phyloP scores from a whole-genome alignment of 495 filamentous ascomycete species.

The Trichoderma reesei region DNA sequence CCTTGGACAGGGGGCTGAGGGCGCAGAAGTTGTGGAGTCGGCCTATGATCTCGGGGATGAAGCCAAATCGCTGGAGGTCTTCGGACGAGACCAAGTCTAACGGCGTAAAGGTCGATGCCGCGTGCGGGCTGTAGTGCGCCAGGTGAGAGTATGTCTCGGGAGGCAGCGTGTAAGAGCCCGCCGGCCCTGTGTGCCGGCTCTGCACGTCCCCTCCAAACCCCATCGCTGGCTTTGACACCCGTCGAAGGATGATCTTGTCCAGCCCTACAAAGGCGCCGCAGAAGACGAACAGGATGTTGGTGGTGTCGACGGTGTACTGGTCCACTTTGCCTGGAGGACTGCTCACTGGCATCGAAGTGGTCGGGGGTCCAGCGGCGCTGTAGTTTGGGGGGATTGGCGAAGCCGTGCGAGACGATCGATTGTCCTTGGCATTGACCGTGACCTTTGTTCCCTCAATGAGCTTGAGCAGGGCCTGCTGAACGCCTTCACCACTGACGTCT shows the following conservation, averaged over 20 bases:
- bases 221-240: conserved; percentile 78
- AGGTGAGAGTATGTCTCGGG: conserved; percentile 32
- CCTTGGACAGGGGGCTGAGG: conserved; percentile 66
- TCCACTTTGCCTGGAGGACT: conserved; percentile 57
- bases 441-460: conserved; percentile 94
- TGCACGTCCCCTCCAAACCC: conserved; percentile 78
- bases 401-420: conserved; percentile 46
- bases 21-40: conserved; percentile 82
- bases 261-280: conserved; percentile 92
- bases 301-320: conserved; percentile 81
- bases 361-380: conserved; percentile 19
- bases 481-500: conserved; percentile 86
- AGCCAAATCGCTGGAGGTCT: conserved; percentile 83
- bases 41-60: conserved; percentile 90
- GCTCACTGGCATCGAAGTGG: conserved; percentile 24
- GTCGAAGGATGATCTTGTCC: conserved; percentile 76
- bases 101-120: conserved; percentile 49
- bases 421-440: conserved; percentile 76
- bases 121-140: conserved; percentile 21
- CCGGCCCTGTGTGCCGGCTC: conserved; percentile 19
- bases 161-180: conserved; percentile 31
- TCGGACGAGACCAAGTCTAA: conserved; percentile 71
- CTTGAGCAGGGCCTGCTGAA: conserved; percentile 92
- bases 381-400: conserved; percentile 31
- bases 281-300: conserved; percentile 94